These are phyloP conservation scores for Corchorus olitorius DNA, from an alignment of 345 rosid species.

Conservation along the genomic window DNA sequence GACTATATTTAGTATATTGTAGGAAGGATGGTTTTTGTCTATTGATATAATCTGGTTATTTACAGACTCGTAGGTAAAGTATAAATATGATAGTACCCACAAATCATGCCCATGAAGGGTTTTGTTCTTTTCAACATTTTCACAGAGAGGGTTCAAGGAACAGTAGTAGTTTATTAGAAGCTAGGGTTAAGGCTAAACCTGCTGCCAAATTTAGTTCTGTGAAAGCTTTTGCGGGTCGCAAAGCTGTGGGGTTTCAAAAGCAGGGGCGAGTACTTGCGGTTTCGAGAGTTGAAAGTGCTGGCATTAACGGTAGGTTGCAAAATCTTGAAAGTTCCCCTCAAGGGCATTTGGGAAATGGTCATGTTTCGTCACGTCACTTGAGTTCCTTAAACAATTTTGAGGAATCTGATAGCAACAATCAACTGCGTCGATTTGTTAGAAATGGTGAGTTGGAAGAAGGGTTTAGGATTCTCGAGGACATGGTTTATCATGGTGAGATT, in stretches of 20 bases:
- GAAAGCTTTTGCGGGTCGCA: constrained; percentile 26
- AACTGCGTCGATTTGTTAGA: constrained; percentile 60
- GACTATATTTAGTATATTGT: not conserved
- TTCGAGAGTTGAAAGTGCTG: constrained; percentile 44
- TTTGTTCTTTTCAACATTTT: constrained; percentile 49
- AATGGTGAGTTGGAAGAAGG: constrained; percentile 67
- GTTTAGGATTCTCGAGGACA: constrained; percentile 69
- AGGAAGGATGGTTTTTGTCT: not conserved
- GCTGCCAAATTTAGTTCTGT: constrained; percentile 1
- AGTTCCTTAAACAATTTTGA: constrained; percentile 43
- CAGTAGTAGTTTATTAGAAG: constrained; percentile 28
- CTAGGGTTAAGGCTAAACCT: constrained; percentile 30
- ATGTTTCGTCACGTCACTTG: constrained; percentile 28
- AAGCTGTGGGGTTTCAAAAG: constrained; percentile 38
- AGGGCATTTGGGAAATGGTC: constrained; percentile 50
- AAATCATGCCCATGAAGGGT: constrained; percentile 59
- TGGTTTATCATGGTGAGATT: constrained; percentile 72
- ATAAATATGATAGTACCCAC: constrained; percentile 62
- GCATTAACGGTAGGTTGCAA: constrained; percentile 46
- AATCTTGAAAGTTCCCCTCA: constrained; percentile 32
- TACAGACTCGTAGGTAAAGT: constrained; percentile 10
- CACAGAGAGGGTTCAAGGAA: constrained; percentile 37
- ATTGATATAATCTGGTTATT: not conserved
- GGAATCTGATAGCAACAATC: constrained; percentile 64
- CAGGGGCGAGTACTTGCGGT: constrained; percentile 43